Conservation (phyloP, 106 monocot species). For the Xerophyta viscosa region DNA sequence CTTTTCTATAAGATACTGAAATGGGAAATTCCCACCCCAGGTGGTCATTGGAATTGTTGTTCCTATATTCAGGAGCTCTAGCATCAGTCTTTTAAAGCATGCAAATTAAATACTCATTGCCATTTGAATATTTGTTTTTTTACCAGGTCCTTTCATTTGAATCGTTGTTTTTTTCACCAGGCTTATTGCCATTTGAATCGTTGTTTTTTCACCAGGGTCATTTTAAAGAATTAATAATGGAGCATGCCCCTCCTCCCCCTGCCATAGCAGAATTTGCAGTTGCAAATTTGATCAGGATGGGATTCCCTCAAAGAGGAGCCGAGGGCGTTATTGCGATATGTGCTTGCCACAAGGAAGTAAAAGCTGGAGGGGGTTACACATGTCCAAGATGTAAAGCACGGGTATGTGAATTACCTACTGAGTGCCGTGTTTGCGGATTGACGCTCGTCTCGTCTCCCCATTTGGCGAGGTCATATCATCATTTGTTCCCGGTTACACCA, state of each 20-base stretch:
- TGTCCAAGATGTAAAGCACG: slow-evolving; percentile 92
- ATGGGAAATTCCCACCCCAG: too few relatives aligned
- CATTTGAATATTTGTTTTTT: too few relatives aligned
- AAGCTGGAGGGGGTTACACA: slow-evolving; percentile 86
- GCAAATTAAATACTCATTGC: too few relatives aligned
- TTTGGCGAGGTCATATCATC: slow-evolving; percentile 95
- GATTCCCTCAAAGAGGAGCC: slow-evolving; percentile 95
- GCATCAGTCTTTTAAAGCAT: too few relatives aligned
- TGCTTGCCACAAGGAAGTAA: slow-evolving; percentile 83
- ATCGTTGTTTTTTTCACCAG: too few relatives aligned
- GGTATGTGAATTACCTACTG: slow-evolving; percentile 87
- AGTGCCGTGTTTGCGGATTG: slow-evolving; percentile 82
- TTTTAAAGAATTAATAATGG: slow-evolving; percentile 86
- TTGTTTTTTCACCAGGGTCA: slow-evolving; percentile 47
- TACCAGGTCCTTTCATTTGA: too few relatives aligned
- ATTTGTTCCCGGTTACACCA: slow-evolving; percentile 87
- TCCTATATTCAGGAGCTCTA: neutral
- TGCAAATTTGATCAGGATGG: slow-evolving; percentile 95
- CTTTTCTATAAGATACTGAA: too few relatives aligned
- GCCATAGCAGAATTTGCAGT: slow-evolving; percentile 89
- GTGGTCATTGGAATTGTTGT: neutral
- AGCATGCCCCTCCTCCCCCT: slow-evolving; percentile 88
- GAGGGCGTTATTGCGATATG: slow-evolving; percentile 83
- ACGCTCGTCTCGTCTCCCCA: slow-evolving; percentile 98
- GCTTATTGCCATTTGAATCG: neutral